These are phyloP conservation scores for Trichoderma harzianum DNA, from an alignment of 2,329 filamentous ascomycete species.

Conservation along the genomic window DNA sequence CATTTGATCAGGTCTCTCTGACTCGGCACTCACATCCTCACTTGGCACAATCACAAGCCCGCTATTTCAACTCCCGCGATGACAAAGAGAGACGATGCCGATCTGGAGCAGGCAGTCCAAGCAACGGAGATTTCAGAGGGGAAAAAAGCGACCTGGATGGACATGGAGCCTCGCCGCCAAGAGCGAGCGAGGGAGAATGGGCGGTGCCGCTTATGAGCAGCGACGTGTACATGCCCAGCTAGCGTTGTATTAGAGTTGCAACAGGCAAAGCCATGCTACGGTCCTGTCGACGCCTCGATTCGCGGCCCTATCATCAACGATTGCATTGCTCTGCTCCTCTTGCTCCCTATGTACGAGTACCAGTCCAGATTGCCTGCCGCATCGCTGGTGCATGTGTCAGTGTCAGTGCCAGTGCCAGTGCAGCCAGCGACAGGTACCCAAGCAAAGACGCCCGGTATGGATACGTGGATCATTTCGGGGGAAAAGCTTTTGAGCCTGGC, in stretches of 20 bases:
- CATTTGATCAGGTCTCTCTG: neutral
- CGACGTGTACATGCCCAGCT: neutral
- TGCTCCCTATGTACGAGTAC: neutral
- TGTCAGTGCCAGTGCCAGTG: neutral
- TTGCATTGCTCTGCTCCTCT: neutral
- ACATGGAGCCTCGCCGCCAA: neutral
- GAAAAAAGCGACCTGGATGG: neutral
- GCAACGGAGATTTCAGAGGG: neutral
- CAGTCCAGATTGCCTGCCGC: neutral
- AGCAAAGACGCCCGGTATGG: neutral
- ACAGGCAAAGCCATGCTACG: slow-evolving; percentile 1
- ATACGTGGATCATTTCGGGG: neutral
- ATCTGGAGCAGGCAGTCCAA: neutral
- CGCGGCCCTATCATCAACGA: neutral
- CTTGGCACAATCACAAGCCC: neutral
- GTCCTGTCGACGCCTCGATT: neutral
- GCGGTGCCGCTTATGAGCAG: neutral
- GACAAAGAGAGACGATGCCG: neutral
- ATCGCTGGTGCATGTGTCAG: neutral
- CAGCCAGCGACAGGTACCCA: neutral
- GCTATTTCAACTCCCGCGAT: neutral
- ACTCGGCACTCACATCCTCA: neutral
- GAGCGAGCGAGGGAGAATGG: neutral
- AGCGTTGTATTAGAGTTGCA: slow-evolving; percentile 8
- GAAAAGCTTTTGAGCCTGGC: neutral